These are phyloP conservation scores for Xylaria sp. DNA, from an alignment of 2,329 filamentous ascomycete species.

Conservation along the genomic window DNA sequence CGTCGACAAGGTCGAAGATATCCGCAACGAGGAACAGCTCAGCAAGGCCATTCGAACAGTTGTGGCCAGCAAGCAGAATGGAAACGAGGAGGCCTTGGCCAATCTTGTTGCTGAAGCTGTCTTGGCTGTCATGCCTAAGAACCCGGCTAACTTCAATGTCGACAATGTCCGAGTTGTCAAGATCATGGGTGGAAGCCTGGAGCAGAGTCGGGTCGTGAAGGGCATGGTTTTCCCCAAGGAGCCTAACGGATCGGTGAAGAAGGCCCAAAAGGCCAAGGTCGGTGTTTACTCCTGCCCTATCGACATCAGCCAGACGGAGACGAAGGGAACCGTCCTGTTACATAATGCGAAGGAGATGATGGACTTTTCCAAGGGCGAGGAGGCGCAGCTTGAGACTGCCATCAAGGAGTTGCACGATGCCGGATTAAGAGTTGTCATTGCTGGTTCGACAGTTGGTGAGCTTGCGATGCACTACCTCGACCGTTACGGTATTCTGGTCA, in stretches of 20 bases:
- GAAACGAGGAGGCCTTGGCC: slow-evolving; percentile 83
- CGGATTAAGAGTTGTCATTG: slow-evolving; percentile 84
- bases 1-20: slow-evolving; percentile 83
- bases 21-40: slow-evolving; percentile 74
- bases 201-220: slow-evolving; percentile 90
- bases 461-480: slow-evolving; percentile 97
- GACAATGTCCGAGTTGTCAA: slow-evolving; percentile 99
- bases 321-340: slow-evolving; percentile 93
- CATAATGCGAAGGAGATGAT: slow-evolving; percentile 99
- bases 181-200: slow-evolving; percentile 96
- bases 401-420: slow-evolving; percentile 97
- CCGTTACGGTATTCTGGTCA: slow-evolving; percentile 89
- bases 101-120: slow-evolving; percentile 79
- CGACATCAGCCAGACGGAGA: slow-evolving; percentile 94
- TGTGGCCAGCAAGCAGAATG: slow-evolving; percentile 92
- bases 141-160: slow-evolving; percentile 93
- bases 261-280: slow-evolving; percentile 88
- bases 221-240: slow-evolving; percentile 98
- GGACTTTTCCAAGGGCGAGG: slow-evolving; percentile 96
- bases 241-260: slow-evolving; percentile 88
- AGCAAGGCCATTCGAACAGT: slow-evolving; percentile 95
- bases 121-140: slow-evolving; percentile 89
- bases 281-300: slow-evolving; percentile 95
- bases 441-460: slow-evolving; percentile 90
- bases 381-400: slow-evolving; percentile 78